These are phyloP conservation scores for Boletus pseudopeckii DNA, from an alignment of 768 basidiomycete genomes.

Conservation along the genomic window DNA sequence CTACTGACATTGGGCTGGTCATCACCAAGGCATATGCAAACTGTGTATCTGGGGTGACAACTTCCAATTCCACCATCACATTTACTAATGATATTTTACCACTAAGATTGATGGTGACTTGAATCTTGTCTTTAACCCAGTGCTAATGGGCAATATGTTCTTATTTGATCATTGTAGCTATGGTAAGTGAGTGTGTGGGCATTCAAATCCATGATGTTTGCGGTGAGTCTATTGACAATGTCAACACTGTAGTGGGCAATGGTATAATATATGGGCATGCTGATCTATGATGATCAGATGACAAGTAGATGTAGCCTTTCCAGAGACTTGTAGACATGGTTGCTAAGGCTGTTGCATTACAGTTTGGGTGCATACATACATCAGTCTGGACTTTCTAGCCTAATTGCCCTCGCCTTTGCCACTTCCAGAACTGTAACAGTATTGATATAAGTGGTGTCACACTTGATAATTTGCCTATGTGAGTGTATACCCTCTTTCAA, in stretches of 20 bases:
- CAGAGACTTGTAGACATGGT: background rate
- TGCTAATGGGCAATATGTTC: background rate
- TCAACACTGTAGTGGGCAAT: background rate
- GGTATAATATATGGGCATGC: slow-evolving; percentile 10
- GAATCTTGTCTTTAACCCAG: background rate
- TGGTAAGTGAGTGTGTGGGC: background rate
- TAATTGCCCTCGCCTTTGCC: slow-evolving; percentile 3
- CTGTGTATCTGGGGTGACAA: background rate
- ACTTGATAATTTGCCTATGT: slow-evolving; percentile 10
- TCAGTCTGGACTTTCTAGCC: slow-evolving; percentile 1
- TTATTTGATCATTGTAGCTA: background rate
- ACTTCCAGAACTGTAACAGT: slow-evolving; percentile 6
- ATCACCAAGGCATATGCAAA: slow-evolving; percentile 1
- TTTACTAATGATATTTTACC: background rate
- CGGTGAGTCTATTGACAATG: background rate
- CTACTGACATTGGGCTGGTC: slow-evolving; percentile 3
- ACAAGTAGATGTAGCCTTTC: background rate
- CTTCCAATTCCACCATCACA: background rate
- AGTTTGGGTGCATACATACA: slow-evolving; percentile 3
- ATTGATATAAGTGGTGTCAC: slow-evolving; percentile 14
- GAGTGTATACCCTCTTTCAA: background rate
- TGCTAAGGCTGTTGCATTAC: background rate
- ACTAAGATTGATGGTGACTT: slow-evolving; percentile 2
- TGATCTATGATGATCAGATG: background rate
- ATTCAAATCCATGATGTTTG: background rate